Percentiles rank a stretch among this genome's conserved stretches.
Evolutionary conservation across 495 filamentous ascomycete species (phyloP).

Genomic region (Xylaria longipes): DNA sequence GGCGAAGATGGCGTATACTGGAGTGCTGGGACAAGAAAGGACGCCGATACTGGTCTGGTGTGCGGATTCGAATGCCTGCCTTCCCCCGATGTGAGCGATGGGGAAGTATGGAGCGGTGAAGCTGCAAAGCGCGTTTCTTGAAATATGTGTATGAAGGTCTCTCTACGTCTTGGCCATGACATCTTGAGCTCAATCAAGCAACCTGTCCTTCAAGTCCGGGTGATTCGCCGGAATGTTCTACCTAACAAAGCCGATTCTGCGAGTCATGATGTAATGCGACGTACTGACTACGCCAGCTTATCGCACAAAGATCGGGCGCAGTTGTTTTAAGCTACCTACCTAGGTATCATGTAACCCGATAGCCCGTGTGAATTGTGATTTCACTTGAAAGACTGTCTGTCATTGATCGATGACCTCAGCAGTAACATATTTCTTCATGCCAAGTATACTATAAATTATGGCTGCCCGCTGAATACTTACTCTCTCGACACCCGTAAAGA

Average conservation of each 20-base stretch:
- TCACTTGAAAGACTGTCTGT: neutral
- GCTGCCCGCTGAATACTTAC: neutral
- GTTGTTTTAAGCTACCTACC: constrained; percentile 20
- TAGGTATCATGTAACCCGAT: neutral
- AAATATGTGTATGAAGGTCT: neutral
- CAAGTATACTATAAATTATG: neutral
- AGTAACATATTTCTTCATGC: neutral
- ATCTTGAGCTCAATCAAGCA: neutral
- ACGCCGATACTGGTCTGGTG: constrained; percentile 43
- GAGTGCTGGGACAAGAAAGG: constrained; percentile 43
- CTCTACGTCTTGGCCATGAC: neutral
- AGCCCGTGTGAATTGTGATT: neutral
- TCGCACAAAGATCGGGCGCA: neutral
- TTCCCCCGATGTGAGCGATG: neutral
- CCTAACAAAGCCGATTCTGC: neutral
- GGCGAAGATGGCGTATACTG: constrained; percentile 42
- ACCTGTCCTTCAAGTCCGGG: neutral
- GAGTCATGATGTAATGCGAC: constrained; percentile 20
- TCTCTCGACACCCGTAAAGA: too few relatives aligned
- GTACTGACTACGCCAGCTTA: neutral
- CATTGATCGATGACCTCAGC: constrained; percentile 4
- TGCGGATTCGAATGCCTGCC: constrained; percentile 40
- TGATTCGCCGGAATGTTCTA: neutral
- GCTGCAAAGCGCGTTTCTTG: neutral
- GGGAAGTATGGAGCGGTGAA: neutral